These are phyloP conservation scores for Colletotrichum sansevieriae DNA, from an alignment of 2,329 filamentous ascomycete genomes.

Conservation along the genomic window DNA sequence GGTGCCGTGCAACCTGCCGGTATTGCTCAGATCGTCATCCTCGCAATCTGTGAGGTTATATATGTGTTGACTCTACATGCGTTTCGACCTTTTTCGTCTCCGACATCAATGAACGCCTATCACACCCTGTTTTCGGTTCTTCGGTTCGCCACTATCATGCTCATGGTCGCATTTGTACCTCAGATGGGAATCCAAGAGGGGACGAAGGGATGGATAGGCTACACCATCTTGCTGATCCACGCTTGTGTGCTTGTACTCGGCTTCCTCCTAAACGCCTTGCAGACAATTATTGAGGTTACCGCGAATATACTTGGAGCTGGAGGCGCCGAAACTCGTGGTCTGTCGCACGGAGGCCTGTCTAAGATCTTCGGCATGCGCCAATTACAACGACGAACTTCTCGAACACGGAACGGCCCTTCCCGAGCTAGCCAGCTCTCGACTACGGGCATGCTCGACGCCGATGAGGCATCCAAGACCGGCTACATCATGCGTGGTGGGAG, in stretches of 20 bases:
- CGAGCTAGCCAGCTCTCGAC: constrained; percentile 87
- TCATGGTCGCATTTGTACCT: constrained; percentile 88
- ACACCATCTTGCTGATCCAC: constrained; percentile 89
- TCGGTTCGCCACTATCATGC: constrained; percentile 79
- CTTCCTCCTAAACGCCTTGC: constrained; percentile 92
- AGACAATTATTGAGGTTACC: constrained; percentile 90
- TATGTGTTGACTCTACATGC: constrained; percentile 88
- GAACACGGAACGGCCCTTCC: constrained; percentile 70
- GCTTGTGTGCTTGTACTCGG: constrained; percentile 87
- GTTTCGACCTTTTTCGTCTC: constrained; percentile 88
- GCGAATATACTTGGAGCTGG: constrained; percentile 87
- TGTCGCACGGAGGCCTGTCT: constrained; percentile 83
- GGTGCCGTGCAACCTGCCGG: constrained; percentile 94
- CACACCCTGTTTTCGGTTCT: constrained; percentile 86
- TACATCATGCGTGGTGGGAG: constrained; percentile 67
- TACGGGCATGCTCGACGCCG: constrained; percentile 81
- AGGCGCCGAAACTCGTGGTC: constrained; percentile 76
- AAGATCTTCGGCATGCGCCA: constrained; percentile 95
- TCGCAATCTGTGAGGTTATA: constrained; percentile 95
- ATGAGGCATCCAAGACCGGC: constrained; percentile 74
- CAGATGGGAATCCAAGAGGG: constrained; percentile 83
- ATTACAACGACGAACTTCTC: constrained; percentile 78
- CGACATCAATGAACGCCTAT: constrained; percentile 98
- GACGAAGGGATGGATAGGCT: constrained; percentile 94
- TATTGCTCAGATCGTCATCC: constrained; percentile 90